Conservation (phyloP, 1,284 basidiomycete genomes). For the Peniophora sp. region DNA sequence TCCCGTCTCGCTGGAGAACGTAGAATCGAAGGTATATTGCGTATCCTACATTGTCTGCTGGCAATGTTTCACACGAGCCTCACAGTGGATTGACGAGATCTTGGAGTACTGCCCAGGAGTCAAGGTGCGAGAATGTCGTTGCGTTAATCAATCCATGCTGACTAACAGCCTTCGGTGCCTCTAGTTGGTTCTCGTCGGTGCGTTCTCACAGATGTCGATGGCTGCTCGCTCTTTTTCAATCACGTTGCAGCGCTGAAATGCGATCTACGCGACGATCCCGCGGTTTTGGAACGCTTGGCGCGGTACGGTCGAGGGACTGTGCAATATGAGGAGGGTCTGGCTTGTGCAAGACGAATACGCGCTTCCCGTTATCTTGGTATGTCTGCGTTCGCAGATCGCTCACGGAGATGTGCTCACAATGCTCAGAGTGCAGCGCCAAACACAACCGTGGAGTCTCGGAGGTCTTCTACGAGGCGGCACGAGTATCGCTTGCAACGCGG, state of each 20-base stretch:
- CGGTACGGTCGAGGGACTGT: constrained; percentile 64
- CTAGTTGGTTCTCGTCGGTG: constrained; percentile 83
- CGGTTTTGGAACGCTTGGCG: constrained; percentile 59
- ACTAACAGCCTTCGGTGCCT: constrained; percentile 2
- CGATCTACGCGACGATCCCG: constrained; percentile 79
- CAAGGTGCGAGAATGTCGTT: constrained; percentile 50
- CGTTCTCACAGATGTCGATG: constrained; percentile 27
- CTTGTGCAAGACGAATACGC: constrained; percentile 83
- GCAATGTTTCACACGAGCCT: constrained; percentile 2
- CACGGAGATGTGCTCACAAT: too few relatives aligned
- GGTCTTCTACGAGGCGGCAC: constrained; percentile 85
- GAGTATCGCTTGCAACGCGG: constrained; percentile 71
- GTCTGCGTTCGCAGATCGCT: too few relatives aligned
- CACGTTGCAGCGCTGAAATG: constrained; percentile 92
- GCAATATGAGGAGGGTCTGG: constrained; percentile 85
- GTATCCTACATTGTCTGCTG: constrained; percentile 1
- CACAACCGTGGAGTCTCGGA: constrained; percentile 91
- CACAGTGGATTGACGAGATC: constrained; percentile 88
- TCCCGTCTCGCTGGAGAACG: constrained; percentile 85
- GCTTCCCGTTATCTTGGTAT: constrained; percentile 86
- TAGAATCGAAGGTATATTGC: constrained; percentile 73
- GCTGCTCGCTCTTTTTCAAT: too few relatives aligned
- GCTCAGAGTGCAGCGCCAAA: constrained; percentile 89
- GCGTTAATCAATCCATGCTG: background rate
- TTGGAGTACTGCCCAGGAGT: constrained; percentile 89